These are phyloP conservation scores for Kodamaea suecica DNA, from an alignment of 1,139 yeast species.

Conservation along the genomic window DNA sequence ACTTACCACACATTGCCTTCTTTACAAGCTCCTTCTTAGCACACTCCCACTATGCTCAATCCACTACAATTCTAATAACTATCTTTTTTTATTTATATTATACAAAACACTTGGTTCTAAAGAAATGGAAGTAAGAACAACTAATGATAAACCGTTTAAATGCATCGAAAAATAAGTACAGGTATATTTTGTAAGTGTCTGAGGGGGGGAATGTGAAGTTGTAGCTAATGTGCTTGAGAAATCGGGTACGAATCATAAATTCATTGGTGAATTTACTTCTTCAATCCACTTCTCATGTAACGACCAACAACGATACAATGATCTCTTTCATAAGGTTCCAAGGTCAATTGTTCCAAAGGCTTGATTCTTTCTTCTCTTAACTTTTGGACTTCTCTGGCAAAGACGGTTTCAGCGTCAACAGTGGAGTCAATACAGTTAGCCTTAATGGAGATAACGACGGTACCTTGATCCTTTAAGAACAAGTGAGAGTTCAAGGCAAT, in stretches of 20 bases:
- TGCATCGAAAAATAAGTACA: background rate
- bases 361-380: constrained; percentile 98
- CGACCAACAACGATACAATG: constrained; percentile 98
- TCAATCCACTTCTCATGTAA: constrained; percentile 87
- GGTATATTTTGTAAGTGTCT: background rate
- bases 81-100: background rate
- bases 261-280: constrained; percentile 42
- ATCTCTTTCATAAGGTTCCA: constrained; percentile 99
- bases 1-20: too few species aligned
- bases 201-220: too few species aligned
- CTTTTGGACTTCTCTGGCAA: constrained; percentile 98
- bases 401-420: constrained; percentile 98
- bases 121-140: too few species aligned
- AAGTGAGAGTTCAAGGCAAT: constrained; percentile 97
- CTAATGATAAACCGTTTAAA: background rate
- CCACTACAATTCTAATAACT: background rate
- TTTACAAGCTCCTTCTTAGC: too few species aligned
- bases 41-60: too few species aligned
- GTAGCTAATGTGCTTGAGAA: too few species aligned
- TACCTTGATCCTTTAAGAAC: constrained; percentile 97
- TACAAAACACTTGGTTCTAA: background rate
- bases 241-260: too few species aligned
- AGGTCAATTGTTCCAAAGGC: constrained; percentile 96
- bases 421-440: constrained; percentile 99
- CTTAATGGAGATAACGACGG: constrained; percentile 96